Conservation (phyloP, 306 rosid genomes). For the Casuarina glauca region DNA sequence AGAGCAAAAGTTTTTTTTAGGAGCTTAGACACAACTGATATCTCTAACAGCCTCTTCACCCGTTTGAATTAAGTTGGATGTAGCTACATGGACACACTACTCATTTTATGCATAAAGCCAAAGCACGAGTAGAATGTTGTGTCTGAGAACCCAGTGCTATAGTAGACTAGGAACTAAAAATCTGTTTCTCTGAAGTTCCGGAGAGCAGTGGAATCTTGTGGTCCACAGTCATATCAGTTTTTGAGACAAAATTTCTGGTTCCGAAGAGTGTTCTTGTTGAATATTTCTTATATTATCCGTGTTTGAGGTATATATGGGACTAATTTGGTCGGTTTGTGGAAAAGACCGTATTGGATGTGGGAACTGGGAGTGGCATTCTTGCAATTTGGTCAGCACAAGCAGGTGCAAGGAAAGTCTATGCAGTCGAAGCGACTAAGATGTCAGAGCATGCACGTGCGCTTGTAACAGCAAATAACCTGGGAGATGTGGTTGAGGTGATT, state of each 20-base stretch:
- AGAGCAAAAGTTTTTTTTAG: not conserved
- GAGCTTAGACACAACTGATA: not conserved
- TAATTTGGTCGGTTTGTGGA: slow-evolving; percentile 35
- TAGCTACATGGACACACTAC: not conserved
- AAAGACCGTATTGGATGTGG: slow-evolving; percentile 96
- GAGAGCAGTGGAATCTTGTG: not conserved
- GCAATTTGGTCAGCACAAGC: slow-evolving; percentile 99
- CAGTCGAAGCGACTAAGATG: slow-evolving; percentile 97
- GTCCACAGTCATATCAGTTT: not conserved
- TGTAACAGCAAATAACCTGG: slow-evolving; percentile 69
- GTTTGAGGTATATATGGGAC: slow-evolving; percentile 22
- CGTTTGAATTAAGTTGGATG: not conserved
- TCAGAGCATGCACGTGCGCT: slow-evolving; percentile 88
- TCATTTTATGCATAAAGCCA: not conserved
- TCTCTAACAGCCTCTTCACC: not conserved
- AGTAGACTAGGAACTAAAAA: not conserved
- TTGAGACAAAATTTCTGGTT: not conserved
- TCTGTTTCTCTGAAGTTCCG: not conserved
- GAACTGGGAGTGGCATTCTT: slow-evolving; percentile 98
- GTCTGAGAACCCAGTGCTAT: not conserved
- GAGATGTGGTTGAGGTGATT: slow-evolving; percentile 72
- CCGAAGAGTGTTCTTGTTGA: not conserved
- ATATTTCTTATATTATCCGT: not conserved
- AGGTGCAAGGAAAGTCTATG: slow-evolving; percentile 96
- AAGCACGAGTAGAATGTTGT: not conserved